Percentiles rank a stretch among this genome's conserved stretches.
Conservation (phyloP, 768 basidiomycete genomes). For the Clavulina sp. region DNA sequence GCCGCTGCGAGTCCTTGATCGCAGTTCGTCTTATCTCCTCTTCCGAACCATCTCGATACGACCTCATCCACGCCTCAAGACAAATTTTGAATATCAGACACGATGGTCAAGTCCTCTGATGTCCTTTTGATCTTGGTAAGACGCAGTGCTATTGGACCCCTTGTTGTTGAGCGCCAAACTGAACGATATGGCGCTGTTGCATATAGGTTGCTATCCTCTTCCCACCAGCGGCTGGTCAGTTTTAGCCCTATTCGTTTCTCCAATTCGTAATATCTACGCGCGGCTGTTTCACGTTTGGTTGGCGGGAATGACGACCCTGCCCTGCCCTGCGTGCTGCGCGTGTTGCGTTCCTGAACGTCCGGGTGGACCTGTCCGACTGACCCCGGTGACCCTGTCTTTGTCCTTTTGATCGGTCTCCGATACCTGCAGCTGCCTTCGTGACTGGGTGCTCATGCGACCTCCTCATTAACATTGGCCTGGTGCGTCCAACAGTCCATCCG, state of each 20-base stretch:
- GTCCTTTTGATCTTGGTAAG: constrained; percentile 51
- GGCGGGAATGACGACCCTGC: no score
- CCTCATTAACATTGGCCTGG: constrained; percentile 60
- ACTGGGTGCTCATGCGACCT: constrained; percentile 77
- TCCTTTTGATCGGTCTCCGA: no score
- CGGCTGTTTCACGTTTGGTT: no score
- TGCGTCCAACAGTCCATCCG: not conserved
- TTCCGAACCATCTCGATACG: no score
- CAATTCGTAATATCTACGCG: no score
- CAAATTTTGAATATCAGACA: constrained; percentile 6
- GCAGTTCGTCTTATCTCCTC: no score
- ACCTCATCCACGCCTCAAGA: no score
- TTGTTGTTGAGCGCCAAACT: not conserved
- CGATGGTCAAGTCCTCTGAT: constrained; percentile 46
- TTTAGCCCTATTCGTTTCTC: no score
- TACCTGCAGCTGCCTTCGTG: constrained; percentile 29
- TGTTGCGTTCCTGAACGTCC: not conserved
- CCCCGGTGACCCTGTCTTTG: not conserved
- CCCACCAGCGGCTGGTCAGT: constrained; percentile 42
- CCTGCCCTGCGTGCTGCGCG: no score
- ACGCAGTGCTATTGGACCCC: not conserved
- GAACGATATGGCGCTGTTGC: not conserved
- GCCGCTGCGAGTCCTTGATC: no score
- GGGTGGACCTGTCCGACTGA: not conserved
- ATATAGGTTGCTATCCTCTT: constrained; percentile 13